Conservation (phyloP, 2,329 filamentous ascomycete genomes). For the Nemania sp. region DNA sequence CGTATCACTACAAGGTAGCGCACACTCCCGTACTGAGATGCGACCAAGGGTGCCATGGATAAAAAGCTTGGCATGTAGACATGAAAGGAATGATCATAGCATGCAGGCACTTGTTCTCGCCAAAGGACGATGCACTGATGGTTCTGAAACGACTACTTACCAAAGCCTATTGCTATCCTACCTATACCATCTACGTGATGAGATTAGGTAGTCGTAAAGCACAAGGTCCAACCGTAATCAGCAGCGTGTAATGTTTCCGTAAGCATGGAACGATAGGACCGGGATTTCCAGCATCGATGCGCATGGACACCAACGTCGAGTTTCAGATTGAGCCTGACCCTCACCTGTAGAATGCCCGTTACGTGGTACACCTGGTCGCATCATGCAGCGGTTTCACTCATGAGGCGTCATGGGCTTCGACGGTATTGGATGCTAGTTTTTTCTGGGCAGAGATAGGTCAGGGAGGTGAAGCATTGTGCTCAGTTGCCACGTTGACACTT, state of each 20-base stretch:
- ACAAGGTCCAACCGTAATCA: not conserved
- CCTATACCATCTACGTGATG: too few relatives aligned
- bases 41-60: constrained; percentile 12
- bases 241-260: constrained; percentile 10
- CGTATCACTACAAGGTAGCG: too few relatives aligned
- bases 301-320: constrained; percentile 24
- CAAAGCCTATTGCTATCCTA: too few relatives aligned
- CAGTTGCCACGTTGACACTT: constrained; percentile 24
- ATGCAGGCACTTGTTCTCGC: constrained; percentile 5
- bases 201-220: too few relatives aligned
- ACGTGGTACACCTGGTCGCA: constrained; percentile 8
- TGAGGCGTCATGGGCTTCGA: not conserved
- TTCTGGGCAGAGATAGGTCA: constrained; percentile 11
- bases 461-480: constrained; percentile 21
- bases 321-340: constrained; percentile 22
- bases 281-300: constrained; percentile 17
- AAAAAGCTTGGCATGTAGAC: constrained; percentile 25
- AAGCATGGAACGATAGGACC: constrained; percentile 12
- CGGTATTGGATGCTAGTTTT: constrained; percentile 14
- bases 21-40: constrained; percentile 12
- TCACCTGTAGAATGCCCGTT: constrained; percentile 2
- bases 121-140: constrained; percentile 3
- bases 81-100: constrained; percentile 1
- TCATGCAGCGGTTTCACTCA: constrained; percentile 18
- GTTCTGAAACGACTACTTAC: not conserved